These are phyloP conservation scores for Aspergillus carlsbadensis DNA, from an alignment of 495 filamentous ascomycete species.

Conservation along the genomic window DNA sequence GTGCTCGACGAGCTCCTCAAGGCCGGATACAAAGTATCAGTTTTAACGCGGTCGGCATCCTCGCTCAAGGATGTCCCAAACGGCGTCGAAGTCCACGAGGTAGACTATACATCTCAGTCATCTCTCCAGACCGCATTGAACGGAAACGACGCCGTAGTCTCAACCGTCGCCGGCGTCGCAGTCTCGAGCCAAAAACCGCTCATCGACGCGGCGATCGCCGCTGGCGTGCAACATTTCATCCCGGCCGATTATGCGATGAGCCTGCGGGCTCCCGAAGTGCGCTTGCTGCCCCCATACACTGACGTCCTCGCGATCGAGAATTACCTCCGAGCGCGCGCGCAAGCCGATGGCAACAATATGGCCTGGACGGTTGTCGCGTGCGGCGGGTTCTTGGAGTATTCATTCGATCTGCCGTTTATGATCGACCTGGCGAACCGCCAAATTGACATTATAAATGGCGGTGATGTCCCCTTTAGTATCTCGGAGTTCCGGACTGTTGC, in stretches of 20 bases:
- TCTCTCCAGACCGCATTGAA: background rate
- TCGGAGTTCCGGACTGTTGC: no score
- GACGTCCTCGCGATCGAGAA: no score
- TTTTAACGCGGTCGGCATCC: background rate
- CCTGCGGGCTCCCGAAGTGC: no score
- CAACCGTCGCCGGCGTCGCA: background rate
- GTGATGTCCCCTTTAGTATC: no score
- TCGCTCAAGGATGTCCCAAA: background rate
- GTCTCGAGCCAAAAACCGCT: background rate
- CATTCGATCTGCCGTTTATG: no score
- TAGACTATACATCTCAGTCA: constrained; percentile 1
- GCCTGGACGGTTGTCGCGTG: no score
- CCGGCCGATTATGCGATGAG: background rate
- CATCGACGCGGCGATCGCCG: background rate
- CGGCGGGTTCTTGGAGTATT: no score
- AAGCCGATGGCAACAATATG: no score
- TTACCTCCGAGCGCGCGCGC: no score
- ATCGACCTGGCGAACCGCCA: no score
- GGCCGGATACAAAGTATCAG: background rate
- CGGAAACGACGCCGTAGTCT: background rate
- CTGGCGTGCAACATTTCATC: constrained; percentile 4
- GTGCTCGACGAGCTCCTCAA: background rate
- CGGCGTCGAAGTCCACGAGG: background rate
- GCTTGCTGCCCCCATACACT: no score
- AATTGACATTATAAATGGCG: no score